Conservation (phyloP, 2,329 filamentous ascomycete species). For the Lasiodiplodia hormozganensis region DNA sequence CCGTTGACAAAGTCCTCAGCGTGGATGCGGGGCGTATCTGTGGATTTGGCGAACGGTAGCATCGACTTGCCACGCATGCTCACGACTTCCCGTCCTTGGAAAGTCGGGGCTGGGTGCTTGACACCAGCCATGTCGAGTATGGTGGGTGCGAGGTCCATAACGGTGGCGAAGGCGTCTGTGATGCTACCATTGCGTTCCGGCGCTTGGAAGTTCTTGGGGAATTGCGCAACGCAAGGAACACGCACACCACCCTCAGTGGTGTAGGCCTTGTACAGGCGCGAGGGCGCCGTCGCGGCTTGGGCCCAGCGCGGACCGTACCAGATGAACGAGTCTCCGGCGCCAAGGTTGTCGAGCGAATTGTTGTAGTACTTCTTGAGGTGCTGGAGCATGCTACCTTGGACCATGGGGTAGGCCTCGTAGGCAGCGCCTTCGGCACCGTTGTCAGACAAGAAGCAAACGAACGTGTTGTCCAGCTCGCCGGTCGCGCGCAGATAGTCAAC, state of each 20-base stretch:
- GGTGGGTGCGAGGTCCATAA: conserved; percentile 52
- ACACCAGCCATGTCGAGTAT: conserved; percentile 57
- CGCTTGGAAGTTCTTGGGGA: conserved; percentile 25
- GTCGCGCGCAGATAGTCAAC: conserved; percentile 62
- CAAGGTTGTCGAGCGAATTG: conserved; percentile 65
- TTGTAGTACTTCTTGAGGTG: conserved; percentile 65
- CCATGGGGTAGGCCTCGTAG: conserved; percentile 65
- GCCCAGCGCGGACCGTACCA: conserved; percentile 68
- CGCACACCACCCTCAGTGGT: conserved; percentile 59
- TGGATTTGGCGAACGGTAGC: conserved; percentile 49
- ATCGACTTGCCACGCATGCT: conserved; percentile 59
- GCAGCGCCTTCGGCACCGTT: conserved; percentile 68
- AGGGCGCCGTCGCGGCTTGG: conserved; percentile 60
- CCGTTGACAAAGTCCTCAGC: conserved; percentile 60
- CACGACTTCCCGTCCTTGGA: conserved; percentile 58
- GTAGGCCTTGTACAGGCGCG: conserved; percentile 55
- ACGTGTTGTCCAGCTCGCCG: conserved; percentile 68
- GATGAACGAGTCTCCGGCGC: conserved; percentile 63
- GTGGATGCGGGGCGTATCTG: conserved; percentile 51
- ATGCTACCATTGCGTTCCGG: conserved; percentile 44
- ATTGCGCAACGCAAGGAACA: conserved; percentile 58
- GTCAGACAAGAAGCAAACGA: conserved; percentile 69
- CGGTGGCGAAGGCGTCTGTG: conserved; percentile 58
- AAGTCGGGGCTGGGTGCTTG: conserved; percentile 61
- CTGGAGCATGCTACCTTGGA: conserved; percentile 61